These are phyloP conservation scores for Nothophytophthora sp. DNA, from an alignment of 352 stramenopile genomes.

Conservation along the genomic window DNA sequence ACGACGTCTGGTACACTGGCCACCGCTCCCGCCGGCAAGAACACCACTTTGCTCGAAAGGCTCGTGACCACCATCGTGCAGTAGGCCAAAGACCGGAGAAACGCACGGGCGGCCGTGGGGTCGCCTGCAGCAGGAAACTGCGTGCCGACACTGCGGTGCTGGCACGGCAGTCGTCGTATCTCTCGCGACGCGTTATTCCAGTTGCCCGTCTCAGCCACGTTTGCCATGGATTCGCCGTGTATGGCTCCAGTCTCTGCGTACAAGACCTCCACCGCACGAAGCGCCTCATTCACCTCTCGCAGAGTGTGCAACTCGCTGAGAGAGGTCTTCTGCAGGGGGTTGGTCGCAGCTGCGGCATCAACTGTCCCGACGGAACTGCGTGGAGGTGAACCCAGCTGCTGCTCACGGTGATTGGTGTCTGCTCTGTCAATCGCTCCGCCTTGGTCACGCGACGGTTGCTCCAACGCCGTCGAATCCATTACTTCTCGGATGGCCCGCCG, in stretches of 20 bases:
- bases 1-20: background rate
- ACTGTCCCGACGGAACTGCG: too few species aligned
- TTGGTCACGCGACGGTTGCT: too few species aligned
- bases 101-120: conserved; percentile 3
- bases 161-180: background rate
- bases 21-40: conserved; percentile 10
- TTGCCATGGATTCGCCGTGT: background rate
- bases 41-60: conserved; percentile 11
- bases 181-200: background rate
- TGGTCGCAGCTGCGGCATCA: too few species aligned
- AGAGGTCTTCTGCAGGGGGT: too few species aligned
- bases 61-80: conserved; percentile 37
- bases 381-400: too few species aligned
- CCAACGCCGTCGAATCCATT: background rate
- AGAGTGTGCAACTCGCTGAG: too few species aligned
- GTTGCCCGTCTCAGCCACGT: background rate
- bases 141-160: conserved; percentile 11
- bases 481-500: conserved; percentile 7
- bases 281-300: too few species aligned
- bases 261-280: too few species aligned
- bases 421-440: too few species aligned
- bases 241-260: conserved; percentile 16
- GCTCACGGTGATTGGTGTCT: too few species aligned
- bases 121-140: conserved; percentile 27
- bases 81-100: conserved; percentile 41